A percentile compares a stretch with the other conserved stretches of the same genome.
Conservation (phyloP, 202 grass and related monocot species). For the Saccharum hybrid region DNA sequence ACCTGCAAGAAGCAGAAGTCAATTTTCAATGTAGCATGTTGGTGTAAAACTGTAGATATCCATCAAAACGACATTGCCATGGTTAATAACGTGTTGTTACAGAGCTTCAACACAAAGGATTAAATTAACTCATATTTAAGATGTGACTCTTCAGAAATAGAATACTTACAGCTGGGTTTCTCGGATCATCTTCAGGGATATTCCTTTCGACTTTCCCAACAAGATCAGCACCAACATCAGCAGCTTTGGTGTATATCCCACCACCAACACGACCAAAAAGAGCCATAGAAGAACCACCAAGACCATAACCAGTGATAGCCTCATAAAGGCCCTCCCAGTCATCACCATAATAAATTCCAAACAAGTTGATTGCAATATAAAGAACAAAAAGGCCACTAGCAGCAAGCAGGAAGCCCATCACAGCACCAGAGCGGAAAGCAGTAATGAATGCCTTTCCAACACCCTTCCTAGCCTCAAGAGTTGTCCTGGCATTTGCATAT, state of each 20-base stretch:
- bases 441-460: slow-evolving; percentile 89
- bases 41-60: neutral
- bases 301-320: slow-evolving; percentile 84
- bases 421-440: slow-evolving; percentile 92
- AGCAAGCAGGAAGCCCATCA: slow-evolving; percentile 95
- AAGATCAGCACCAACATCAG: slow-evolving; percentile 90
- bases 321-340: slow-evolving; percentile 94
- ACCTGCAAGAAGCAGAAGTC: slow-evolving; percentile 56
- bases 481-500: slow-evolving; percentile 89
- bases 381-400: slow-evolving; percentile 91
- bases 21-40: slow-evolving; percentile 25
- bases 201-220: slow-evolving; percentile 89
- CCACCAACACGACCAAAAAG: slow-evolving; percentile 91
- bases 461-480: slow-evolving; percentile 88
- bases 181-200: slow-evolving; percentile 86
- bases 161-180: slow-evolving; percentile 86
- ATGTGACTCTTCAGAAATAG: slow-evolving; percentile 3
- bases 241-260: slow-evolving; percentile 92
- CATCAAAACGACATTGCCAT: neutral
- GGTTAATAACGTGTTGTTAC: neutral
- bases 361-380: slow-evolving; percentile 81
- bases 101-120: neutral
- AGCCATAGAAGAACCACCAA: slow-evolving; percentile 90
- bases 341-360: slow-evolving; percentile 90
- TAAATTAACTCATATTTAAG: slow-evolving; percentile 25